Conservation (phyloP, 192 early-diverging fungal genomes). For the Coemansia umbellata region DNA sequence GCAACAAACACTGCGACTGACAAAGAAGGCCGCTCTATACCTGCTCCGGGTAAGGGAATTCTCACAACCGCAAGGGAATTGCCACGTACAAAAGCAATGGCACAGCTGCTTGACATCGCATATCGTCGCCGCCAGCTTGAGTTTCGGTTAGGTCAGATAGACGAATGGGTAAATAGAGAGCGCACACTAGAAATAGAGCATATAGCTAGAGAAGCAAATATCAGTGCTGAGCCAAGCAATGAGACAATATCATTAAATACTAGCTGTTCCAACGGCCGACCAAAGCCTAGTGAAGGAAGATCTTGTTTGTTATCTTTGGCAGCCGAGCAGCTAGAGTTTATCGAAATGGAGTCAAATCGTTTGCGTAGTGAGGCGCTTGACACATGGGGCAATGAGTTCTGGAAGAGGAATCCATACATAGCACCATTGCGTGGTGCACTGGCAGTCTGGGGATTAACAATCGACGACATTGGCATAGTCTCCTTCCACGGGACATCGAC, state of each 20-base stretch:
- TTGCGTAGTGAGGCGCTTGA: conserved; percentile 71
- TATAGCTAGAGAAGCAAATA: not conserved
- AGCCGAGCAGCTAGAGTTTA: conserved; percentile 44
- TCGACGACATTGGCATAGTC: conserved; percentile 90
- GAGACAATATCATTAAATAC: not conserved
- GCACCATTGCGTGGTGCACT: conserved; percentile 84
- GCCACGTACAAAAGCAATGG: conserved; percentile 31
- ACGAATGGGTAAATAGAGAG: conserved; percentile 9
- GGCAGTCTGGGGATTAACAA: conserved; percentile 80
- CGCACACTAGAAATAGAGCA: not conserved
- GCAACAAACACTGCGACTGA: conserved; percentile 87
- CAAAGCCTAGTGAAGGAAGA: too few relatives aligned
- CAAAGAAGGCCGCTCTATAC: conserved; percentile 94
- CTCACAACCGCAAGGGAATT: conserved; percentile 83
- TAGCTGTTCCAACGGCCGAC: not conserved
- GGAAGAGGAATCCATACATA: conserved; percentile 70
- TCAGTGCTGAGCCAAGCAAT: not conserved
- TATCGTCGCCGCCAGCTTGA: conserved; percentile 81
- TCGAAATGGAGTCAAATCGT: conserved; percentile 57
- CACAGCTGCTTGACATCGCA: conserved; percentile 73
- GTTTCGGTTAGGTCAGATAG: conserved; percentile 15
- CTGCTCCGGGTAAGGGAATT: conserved; percentile 92
- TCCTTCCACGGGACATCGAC: conserved; percentile 97
- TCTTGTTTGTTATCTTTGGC: too few relatives aligned
- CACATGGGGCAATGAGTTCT: conserved; percentile 85